These are phyloP conservation scores for Leccinum boreale DNA, from an alignment of 768 basidiomycete genomes.

Conservation along the genomic window DNA sequence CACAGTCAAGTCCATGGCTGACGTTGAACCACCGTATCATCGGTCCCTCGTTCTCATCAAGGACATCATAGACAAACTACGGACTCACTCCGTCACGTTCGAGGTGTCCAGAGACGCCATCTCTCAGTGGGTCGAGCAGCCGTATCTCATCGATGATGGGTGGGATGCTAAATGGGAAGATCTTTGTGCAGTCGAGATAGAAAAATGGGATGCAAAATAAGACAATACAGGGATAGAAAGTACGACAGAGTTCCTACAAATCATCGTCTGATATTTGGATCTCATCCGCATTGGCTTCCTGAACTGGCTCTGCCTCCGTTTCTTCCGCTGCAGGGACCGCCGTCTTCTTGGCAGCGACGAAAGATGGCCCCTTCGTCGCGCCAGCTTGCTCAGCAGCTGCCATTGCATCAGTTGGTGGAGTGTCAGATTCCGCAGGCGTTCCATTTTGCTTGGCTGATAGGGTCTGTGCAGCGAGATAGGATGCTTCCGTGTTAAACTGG, in stretches of 20 bases:
- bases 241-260: constrained; percentile 34
- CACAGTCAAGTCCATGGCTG: constrained; percentile 53
- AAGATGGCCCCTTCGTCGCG: constrained; percentile 58
- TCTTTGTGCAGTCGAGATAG: constrained; percentile 72
- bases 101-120: constrained; percentile 64
- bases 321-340: constrained; percentile 39
- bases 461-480: constrained; percentile 89
- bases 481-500: constrained; percentile 96
- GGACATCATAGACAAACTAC: constrained; percentile 54
- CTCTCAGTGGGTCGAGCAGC: constrained; percentile 66
- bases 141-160: constrained; percentile 59
- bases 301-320: constrained; percentile 30
- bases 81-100: constrained; percentile 66
- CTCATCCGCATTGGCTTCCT: constrained; percentile 66
- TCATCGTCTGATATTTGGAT: constrained; percentile 88
- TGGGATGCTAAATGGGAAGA: constrained; percentile 80
- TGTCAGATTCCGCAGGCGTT: constrained; percentile 42
- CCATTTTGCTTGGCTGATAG: constrained; percentile 62
- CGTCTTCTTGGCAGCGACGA: constrained; percentile 72
- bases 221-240: constrained; percentile 13
- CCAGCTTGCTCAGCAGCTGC: constrained; percentile 73
- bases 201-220: constrained; percentile 54
- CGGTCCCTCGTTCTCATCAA: constrained; percentile 58
- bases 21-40: constrained; percentile 61
- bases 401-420: constrained; percentile 71